Conservation (phyloP, 768 basidiomycete genomes). For the Lentinula sp. region DNA sequence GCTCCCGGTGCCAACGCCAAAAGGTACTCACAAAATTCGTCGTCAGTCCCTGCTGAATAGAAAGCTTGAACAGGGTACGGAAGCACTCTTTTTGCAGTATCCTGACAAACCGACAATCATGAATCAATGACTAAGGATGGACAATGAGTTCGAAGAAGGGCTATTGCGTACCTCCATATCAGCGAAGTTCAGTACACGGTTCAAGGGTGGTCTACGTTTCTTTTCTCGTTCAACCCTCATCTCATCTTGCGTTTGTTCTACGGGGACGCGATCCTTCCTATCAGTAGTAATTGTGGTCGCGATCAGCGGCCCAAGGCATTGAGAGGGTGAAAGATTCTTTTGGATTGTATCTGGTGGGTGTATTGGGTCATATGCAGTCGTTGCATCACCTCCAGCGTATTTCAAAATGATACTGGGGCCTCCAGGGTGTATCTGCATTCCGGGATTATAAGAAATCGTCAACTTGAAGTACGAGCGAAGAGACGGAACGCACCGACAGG, state of each 20-base stretch:
- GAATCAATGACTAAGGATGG: not conserved
- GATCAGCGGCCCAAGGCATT: constrained; percentile 67
- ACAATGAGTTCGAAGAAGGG: not conserved
- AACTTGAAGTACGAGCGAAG: too few species aligned
- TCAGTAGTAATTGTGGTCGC: constrained; percentile 33
- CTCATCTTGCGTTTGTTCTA: constrained; percentile 61
- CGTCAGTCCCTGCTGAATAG: constrained; percentile 84
- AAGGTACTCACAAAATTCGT: constrained; percentile 64
- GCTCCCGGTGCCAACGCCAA: not conserved
- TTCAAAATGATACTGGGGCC: constrained; percentile 77
- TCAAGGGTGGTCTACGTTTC: constrained; percentile 56
- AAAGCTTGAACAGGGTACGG: constrained; percentile 75
- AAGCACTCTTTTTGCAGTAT: constrained; percentile 68
- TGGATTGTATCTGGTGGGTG: constrained; percentile 81
- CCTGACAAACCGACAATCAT: constrained; percentile 27
- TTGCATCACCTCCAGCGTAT: constrained; percentile 83
- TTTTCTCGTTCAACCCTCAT: constrained; percentile 58
- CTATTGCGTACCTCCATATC: constrained; percentile 68
- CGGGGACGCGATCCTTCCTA: constrained; percentile 29
- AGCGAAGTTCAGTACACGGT: constrained; percentile 62
- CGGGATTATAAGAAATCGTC: too few species aligned
- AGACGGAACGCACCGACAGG: constrained; percentile 32
- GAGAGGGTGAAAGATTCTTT: constrained; percentile 63
- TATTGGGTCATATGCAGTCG: constrained; percentile 68
- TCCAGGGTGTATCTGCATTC: constrained; percentile 65